Evolutionary conservation across 768 basidiomycete genomes (phyloP).

Genomic region (Hypholoma sublateritium): DNA sequence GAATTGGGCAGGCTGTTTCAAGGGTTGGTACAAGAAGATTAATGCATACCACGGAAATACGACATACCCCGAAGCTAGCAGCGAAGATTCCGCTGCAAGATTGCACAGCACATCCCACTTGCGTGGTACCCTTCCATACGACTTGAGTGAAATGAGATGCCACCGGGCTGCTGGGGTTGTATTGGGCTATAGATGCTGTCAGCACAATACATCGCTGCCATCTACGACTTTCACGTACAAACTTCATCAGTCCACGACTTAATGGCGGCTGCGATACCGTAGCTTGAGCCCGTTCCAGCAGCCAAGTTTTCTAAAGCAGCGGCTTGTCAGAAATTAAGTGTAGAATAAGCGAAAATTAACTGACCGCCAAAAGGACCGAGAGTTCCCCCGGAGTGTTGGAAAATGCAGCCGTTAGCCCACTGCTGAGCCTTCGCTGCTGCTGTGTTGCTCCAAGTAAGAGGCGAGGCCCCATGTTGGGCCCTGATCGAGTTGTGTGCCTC

Average conservation of each 20-base stretch:
- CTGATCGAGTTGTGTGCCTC: conserved; percentile 62
- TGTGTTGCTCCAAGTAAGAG: conserved; percentile 63
- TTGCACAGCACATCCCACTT: conserved; percentile 64
- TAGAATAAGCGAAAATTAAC: conserved; percentile 12
- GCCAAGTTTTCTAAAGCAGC: conserved; percentile 64
- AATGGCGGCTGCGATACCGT: conserved; percentile 49
- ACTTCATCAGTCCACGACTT: conserved; percentile 68
- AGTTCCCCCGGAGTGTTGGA: conserved; percentile 66
- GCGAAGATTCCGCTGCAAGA: conserved; percentile 59
- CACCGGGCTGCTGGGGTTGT: conserved; percentile 54
- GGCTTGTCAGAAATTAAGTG: not conserved
- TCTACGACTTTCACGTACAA: conserved; percentile 38
- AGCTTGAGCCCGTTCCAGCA: conserved; percentile 61
- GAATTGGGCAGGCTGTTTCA: conserved; percentile 49
- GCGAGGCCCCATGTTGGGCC: conserved; percentile 58
- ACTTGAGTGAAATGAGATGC: conserved; percentile 75
- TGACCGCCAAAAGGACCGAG: conserved; percentile 66
- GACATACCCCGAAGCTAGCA: conserved; percentile 52
- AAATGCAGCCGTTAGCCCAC: conserved; percentile 69
- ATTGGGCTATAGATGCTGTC: conserved; percentile 39
- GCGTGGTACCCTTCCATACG: conserved; percentile 67
- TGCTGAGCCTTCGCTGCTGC: conserved; percentile 63
- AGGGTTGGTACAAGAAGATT: not conserved
- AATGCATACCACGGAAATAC: not conserved
- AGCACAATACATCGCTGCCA: not conserved